Evolutionary conservation across 2,329 filamentous ascomycete species (phyloP), one percentile per base, ranked within the genome.

Genomic region (Eutypa lata): DNA sequence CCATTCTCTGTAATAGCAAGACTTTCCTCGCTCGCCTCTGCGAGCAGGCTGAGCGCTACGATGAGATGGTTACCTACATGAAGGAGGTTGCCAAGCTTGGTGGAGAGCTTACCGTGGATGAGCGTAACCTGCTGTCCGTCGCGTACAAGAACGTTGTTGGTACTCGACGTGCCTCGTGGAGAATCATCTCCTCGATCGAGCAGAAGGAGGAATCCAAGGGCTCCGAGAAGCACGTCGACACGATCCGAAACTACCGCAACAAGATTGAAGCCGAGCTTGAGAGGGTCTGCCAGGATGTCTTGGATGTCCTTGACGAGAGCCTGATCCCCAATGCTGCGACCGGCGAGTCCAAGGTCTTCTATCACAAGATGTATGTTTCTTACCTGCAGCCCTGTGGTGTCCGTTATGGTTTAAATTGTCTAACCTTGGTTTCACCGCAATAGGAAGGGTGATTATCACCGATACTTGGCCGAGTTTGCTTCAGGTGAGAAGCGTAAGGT

Each of bases 1-100:
- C 19, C 31, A 31, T 55, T 3, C 40, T 53, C 37, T 45, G 10
- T 49, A 65, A 73, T 75, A 96, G 91, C 89, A 97, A 97, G 88
- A 97, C 94, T 74, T 97, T 97, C 86, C 91, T 97, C 77, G 94
- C 94, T 78, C 88, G 94, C 82, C 91, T 99, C 75, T 97, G 94
- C 84, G 94, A 97, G 90, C 94, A 99, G 87, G 94, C 94, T 75
- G 94, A 97, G 86, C 93, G 93, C 74, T 99, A 99, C 81, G 93
- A 99, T 93, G 94, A 97, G 81, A 97, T 97, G 93, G 93, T 97
- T 68, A 91, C 87, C 73, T 97, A 93, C 83, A 97, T 97, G 94
- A 97, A 97, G 90, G 91, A 97, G 88, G 93, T 97, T 70, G 93
- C 93, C 77, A 95, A 96, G 81, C 75, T 87, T 66, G 84, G 82